Percentiles rank a stretch among this genome's conserved stretches.
Conservation (phyloP, 306 rosid species). For the Trifolium pratense region DNA sequence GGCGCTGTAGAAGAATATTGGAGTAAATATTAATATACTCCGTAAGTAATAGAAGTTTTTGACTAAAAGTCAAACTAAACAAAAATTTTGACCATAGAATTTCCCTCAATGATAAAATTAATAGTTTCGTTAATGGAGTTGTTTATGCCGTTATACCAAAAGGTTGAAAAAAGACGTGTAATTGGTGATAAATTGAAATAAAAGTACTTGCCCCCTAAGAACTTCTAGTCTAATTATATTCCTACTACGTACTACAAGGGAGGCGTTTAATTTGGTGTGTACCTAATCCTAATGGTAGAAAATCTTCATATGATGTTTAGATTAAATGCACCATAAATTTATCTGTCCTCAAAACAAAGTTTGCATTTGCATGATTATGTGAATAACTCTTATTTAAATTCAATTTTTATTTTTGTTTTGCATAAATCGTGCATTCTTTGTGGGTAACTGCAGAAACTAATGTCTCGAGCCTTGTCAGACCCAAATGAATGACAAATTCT, state of each 20-base stretch:
- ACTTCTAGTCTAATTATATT: constrained; percentile 30
- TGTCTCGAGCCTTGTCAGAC: no score
- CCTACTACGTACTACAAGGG: constrained; percentile 8
- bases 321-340: constrained; percentile 34
- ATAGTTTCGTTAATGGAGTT: constrained; percentile 42
- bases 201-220: constrained; percentile 25
- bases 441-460: no score
- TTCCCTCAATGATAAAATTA: neutral
- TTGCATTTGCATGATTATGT: no score
- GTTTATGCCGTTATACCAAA: constrained; percentile 60
- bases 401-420: no score
- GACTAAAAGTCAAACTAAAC: constrained; percentile 31
- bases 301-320: constrained; percentile 5
- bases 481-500: no score
- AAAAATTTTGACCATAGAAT: constrained; percentile 36
- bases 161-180: constrained; percentile 48
- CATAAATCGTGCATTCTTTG: no score
- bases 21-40: neutral
- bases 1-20: constrained; percentile 7
- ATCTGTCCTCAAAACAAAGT: neutral
- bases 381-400: no score
- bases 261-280: constrained; percentile 36
- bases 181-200: constrained; percentile 33
- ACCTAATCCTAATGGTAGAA: constrained; percentile 45
- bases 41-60: neutral